Percentiles rank a stretch among this genome's conserved stretches.
These are phyloP conservation scores for Coniochaeta sp. DNA, from an alignment of 2,329 filamentous ascomycete species.

Conservation along the genomic window DNA sequence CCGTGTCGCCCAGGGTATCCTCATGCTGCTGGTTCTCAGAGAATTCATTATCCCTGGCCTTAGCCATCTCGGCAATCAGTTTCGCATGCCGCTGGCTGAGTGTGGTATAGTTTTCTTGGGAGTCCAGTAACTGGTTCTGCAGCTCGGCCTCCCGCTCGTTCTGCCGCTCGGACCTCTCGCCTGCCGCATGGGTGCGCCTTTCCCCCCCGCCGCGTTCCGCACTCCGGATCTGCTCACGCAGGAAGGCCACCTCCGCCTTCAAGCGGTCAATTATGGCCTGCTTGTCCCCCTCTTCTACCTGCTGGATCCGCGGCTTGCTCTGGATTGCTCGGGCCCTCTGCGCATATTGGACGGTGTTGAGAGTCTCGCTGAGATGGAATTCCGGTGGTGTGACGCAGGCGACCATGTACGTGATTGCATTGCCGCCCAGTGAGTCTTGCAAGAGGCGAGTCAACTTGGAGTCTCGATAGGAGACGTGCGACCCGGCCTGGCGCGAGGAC, in stretches of 20 bases:
- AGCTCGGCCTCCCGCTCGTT: slow-evolving; percentile 83
- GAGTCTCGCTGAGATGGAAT: slow-evolving; percentile 93
- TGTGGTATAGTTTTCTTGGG: slow-evolving; percentile 89
- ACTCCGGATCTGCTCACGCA: slow-evolving; percentile 87
- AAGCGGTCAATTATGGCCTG: slow-evolving; percentile 88
- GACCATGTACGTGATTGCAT: slow-evolving; percentile 99
- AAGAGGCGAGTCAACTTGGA: slow-evolving; percentile 92
- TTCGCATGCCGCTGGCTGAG: slow-evolving; percentile 92
- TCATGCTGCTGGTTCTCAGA: slow-evolving; percentile 51
- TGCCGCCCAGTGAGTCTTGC: slow-evolving; percentile 93
- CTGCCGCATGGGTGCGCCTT: slow-evolving; percentile 45
- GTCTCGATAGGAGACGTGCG: slow-evolving; percentile 95
- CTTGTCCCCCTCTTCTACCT: slow-evolving; percentile 88
- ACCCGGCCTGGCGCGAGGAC: slow-evolving; percentile 77
- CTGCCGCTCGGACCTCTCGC: slow-evolving; percentile 68
- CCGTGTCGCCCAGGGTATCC: slow-evolving; percentile 64
- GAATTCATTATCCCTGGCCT: slow-evolving; percentile 64
- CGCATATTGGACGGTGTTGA: slow-evolving; percentile 96
- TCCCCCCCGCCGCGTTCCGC: slow-evolving; percentile 58
- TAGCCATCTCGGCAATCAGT: slow-evolving; percentile 87
- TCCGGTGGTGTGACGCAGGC: slow-evolving; percentile 95
- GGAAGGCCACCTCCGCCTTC: slow-evolving; percentile 86
- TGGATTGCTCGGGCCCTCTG: slow-evolving; percentile 94
- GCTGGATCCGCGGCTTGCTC: slow-evolving; percentile 93
- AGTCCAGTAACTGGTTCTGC: slow-evolving; percentile 86